Evolutionary conservation across 306 rosid genomes (phyloP).

Genomic region (Oxytropis ochrocephala): DNA sequence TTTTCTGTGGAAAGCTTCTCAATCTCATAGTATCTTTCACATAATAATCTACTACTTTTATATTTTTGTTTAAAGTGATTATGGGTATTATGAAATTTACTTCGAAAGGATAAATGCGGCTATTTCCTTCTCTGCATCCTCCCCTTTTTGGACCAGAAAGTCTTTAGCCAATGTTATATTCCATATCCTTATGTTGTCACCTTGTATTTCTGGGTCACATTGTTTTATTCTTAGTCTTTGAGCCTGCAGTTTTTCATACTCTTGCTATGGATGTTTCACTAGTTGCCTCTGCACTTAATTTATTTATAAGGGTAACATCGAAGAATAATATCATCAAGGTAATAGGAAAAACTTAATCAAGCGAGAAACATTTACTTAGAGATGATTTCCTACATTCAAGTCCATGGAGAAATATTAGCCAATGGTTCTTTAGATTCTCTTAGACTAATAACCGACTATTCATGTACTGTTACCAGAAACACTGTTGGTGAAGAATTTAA

Average conservation of each 20-base stretch:
- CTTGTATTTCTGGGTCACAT: background rate
- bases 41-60: background rate
- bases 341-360: background rate
- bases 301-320: background rate
- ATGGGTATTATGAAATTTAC: background rate
- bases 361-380: background rate
- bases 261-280: background rate
- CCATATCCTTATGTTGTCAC: background rate
- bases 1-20: background rate
- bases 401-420: background rate
- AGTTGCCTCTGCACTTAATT: background rate
- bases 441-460: background rate
- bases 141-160: background rate
- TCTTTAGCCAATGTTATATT: background rate
- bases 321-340: background rate
- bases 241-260: background rate
- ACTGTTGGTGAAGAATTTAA: constrained; percentile 31
- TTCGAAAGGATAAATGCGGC: background rate
- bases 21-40: background rate
- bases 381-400: constrained; percentile 3
- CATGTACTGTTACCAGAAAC: constrained; percentile 28
- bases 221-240: background rate
- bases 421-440: background rate
- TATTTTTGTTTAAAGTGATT: background rate
- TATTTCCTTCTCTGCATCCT: background rate